These are phyloP conservation scores for Botrytis paeoniae DNA, from an alignment of 2,329 filamentous ascomycete genomes.

Conservation along the genomic window DNA sequence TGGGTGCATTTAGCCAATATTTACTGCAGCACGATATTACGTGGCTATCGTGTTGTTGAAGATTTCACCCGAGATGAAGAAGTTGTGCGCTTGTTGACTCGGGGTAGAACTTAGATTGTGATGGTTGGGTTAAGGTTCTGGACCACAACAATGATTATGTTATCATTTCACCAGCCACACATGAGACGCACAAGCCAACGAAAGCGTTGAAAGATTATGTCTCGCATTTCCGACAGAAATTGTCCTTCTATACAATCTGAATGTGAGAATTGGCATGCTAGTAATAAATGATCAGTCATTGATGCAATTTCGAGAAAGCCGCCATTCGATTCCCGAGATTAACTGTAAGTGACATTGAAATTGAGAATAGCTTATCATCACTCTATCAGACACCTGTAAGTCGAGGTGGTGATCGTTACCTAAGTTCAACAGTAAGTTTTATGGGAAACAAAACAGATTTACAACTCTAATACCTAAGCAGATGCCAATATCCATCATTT, in stretches of 20 bases:
- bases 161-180: neutral
- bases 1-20: slow-evolving; percentile 2
- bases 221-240: neutral
- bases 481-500: neutral
- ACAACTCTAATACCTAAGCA: neutral
- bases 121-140: slow-evolving; percentile 1
- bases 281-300: neutral
- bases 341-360: neutral
- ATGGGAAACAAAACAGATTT: too few species aligned
- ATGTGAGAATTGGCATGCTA: neutral
- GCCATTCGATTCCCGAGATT: neutral
- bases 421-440: neutral
- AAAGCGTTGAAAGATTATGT: neutral
- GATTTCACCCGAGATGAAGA: neutral
- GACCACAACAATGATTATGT: neutral
- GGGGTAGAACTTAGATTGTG: slow-evolving; percentile 4
- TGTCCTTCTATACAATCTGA: neutral
- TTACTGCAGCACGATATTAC: neutral
- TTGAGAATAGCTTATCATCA: neutral
- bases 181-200: neutral
- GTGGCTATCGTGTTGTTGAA: neutral
- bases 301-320: neutral
- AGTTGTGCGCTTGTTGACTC: slow-evolving; percentile 1
- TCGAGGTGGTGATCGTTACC: neutral
- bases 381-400: neutral